phyloP scores from a whole-genome alignment of 768 basidiomycete species.

The Hericium erinaceus region DNA sequence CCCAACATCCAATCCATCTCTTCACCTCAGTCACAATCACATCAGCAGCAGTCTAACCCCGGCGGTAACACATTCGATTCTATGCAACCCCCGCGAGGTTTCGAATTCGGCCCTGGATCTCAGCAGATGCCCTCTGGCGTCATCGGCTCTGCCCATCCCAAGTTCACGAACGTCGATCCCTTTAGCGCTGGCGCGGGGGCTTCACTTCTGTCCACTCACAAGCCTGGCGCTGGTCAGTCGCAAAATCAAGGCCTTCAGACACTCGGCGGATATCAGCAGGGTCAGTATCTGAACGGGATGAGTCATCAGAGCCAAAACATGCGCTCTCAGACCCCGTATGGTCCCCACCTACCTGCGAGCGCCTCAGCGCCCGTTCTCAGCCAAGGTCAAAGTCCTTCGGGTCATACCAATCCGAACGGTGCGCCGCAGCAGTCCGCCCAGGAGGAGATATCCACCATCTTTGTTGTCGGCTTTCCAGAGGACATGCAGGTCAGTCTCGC shows the following conservation, averaged over 20 bases:
- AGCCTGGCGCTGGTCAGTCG: conserved; percentile 10
- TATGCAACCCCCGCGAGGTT: conserved; percentile 6
- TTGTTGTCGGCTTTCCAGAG: conserved; percentile 98
- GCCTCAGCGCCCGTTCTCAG: conserved; percentile 20
- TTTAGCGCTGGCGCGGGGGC: conserved; percentile 6
- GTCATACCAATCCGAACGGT: conserved; percentile 20
- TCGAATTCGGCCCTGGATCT: conserved; percentile 8
- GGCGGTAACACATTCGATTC: conserved; percentile 7
- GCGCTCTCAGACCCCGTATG: conserved; percentile 70
- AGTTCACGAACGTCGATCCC: conserved; percentile 10
- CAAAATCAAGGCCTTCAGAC: conserved; percentile 29
- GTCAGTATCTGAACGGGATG: conserved; percentile 32
- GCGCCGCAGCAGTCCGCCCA: conserved; percentile 27
- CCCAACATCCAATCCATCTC: conserved; percentile 5
- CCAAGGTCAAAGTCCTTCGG: conserved; percentile 9
- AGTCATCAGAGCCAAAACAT: conserved; percentile 20
- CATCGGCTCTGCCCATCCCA: conserved; percentile 3
- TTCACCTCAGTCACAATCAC: conserved; percentile 8
- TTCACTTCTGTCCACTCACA: conserved; percentile 7
- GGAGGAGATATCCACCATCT: conserved; percentile 94
- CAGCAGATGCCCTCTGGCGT: conserved; percentile 4
- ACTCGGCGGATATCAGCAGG: conserved; percentile 23
- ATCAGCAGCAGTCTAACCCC: conserved; percentile 5
- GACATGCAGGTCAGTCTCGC: conserved; percentile 79
- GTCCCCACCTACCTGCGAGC: conserved; percentile 50